These are phyloP conservation scores for Crucihimalaya himalaica DNA, from an alignment of 345 rosid genomes.

Conservation along the genomic window DNA sequence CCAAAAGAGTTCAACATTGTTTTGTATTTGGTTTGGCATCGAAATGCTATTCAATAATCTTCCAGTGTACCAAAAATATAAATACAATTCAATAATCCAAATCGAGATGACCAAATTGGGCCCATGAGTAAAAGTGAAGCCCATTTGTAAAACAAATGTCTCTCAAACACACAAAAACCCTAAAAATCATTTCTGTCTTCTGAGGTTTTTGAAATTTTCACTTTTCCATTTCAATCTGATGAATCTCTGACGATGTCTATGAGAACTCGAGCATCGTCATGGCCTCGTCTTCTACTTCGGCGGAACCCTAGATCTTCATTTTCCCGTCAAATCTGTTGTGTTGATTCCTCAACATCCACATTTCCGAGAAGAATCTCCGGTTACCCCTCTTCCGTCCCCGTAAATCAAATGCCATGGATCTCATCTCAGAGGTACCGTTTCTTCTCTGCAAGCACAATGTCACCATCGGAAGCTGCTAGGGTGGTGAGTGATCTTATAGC, in stretches of 20 bases:
- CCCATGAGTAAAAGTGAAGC: conserved; percentile 16
- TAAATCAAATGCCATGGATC: conserved; percentile 37
- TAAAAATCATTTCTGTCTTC: not conserved
- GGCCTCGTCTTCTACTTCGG: conserved; percentile 51
- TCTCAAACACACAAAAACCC: conserved; percentile 30
- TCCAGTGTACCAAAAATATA: too few relatives aligned
- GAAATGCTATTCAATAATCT: too few relatives aligned
- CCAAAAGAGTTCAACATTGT: too few relatives aligned
- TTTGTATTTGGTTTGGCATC: too few relatives aligned
- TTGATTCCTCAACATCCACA: conserved; percentile 31
- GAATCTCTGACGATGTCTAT: conserved; percentile 43
- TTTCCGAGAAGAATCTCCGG: conserved; percentile 32
- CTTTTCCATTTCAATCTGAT: conserved; percentile 26
- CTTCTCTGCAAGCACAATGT: conserved; percentile 35
- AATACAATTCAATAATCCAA: too few relatives aligned
- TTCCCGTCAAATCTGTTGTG: not conserved
- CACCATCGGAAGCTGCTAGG: conserved; percentile 29
- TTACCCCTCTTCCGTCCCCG: conserved; percentile 26
- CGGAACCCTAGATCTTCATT: conserved; percentile 29
- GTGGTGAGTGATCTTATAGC: conserved; percentile 52
- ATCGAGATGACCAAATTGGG: conserved; percentile 9
- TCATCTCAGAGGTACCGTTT: conserved; percentile 44
- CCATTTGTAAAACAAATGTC: not conserved
- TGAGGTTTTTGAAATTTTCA: not conserved
- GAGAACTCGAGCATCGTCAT: conserved; percentile 43